Base-by-base conservation (phyloP, 129 eudicot species). In the Pulicaria dysenterica region DNA sequence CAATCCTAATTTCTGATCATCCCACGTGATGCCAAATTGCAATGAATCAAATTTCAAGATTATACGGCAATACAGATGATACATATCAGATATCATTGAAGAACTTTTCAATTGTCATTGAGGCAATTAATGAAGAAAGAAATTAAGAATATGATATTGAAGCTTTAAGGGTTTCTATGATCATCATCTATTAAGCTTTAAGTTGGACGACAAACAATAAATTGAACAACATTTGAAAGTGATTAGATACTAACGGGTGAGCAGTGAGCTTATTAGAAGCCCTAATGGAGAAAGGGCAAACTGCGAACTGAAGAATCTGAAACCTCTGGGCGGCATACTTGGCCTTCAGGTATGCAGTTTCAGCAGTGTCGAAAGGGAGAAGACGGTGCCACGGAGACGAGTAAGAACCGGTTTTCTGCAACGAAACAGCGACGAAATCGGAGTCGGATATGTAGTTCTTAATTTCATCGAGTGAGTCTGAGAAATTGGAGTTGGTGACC, bases 281-380 rank as follows among this genome's bases (percentile, higher is more conserved):
- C 82, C 74, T 73, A 53, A 88, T 40, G 8, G 89, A 81, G 38
- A 95, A 95, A n/a, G 99, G 97, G 82, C 96, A 95, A 74, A 91
- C 83, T 17, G 97, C 91, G 13, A 95, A 88, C 89, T 91, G 97
- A 75, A 95, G 81, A 34, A 95, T 73, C 80, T 84, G 94, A 81
- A 95, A 95, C 75, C 79, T 76, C 60, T 95, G 83, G 7, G 99
- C 97, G 11, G 91, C 85, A 63, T 73, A 85, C 66, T 85, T 90
- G 56, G 94, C 88, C 62, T 95, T 95, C 37, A 84, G 59, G 58
- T 95, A 95, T 4, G 96, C 90, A 4, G 73, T 86, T 54, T 91
- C 90, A 3, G 87, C 17, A 34, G 96, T 90, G 46, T 95, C 99
- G 37, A 90, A 69, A 5, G 96, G 85, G 44, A 86, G 81, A 55